A percentile compares a stretch with the other conserved stretches of the same genome.
Conservation (phyloP, 495 filamentous ascomycete species). For the Trichoderma erinaceum region DNA sequence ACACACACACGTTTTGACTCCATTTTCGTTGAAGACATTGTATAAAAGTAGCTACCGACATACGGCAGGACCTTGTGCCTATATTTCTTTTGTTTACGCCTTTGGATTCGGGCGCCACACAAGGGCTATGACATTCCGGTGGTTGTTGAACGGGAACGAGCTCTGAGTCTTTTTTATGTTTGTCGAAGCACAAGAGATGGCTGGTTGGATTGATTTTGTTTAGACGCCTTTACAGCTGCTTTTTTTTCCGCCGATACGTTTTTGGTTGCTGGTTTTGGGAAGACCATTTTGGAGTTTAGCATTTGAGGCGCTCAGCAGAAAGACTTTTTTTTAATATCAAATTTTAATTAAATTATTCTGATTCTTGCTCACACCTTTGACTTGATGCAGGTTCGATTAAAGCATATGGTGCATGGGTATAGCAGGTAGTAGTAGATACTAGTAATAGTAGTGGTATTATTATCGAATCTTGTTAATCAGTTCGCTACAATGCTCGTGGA, state of each 20-base stretch:
- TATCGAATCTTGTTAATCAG: too few species aligned
- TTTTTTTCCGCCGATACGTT: background rate
- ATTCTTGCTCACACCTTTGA: background rate
- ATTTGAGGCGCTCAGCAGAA: conserved; percentile 14
- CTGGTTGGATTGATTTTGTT: conserved; percentile 7
- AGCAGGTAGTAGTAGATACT: background rate
- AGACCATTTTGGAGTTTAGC: conserved; percentile 6
- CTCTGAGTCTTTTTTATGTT: background rate
- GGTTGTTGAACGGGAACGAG: background rate
- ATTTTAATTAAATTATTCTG: conserved; percentile 11
- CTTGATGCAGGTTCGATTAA: background rate
- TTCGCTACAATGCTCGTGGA: background rate
- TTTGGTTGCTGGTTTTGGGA: conserved; percentile 5
- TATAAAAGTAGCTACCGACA: conserved; percentile 12
- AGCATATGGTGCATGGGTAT: background rate
- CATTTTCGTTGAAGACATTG: conserved; percentile 11
- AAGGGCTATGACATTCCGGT: background rate
- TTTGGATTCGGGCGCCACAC: background rate
- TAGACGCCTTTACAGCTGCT: background rate
- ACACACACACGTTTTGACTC: conserved; percentile 22
- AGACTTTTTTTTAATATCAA: conserved; percentile 1
- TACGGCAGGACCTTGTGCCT: background rate
- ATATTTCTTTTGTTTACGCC: conserved; percentile 12
- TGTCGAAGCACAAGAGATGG: background rate
- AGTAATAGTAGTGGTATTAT: too few species aligned